Conservation (phyloP, 352 stramenopile genomes). For the Globisporangium carolinianum region DNA sequence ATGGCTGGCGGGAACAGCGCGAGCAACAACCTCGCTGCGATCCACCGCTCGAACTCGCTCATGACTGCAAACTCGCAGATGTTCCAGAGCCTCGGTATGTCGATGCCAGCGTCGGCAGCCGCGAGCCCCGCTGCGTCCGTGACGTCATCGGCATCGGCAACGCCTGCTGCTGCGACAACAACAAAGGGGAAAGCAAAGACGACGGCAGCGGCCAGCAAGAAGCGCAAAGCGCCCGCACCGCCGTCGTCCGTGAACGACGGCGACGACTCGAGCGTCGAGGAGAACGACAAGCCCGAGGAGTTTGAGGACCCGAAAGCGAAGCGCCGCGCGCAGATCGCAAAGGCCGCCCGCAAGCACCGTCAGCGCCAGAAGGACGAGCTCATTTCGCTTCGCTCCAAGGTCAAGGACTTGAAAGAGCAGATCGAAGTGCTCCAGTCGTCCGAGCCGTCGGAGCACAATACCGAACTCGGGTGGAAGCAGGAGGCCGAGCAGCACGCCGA, state of each 20-base stretch:
- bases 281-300: conserved; percentile 62
- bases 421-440: conserved; percentile 86
- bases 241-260: conserved; percentile 27
- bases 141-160: conserved; percentile 12
- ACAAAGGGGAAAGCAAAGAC: conserved; percentile 44
- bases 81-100: conserved; percentile 50
- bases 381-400: conserved; percentile 76
- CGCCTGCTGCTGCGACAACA: conserved; percentile 11
- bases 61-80: conserved; percentile 56
- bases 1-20: conserved; percentile 17
- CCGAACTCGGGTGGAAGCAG: conserved; percentile 85
- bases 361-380: conserved; percentile 87
- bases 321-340: conserved; percentile 82
- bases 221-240: conserved; percentile 54
- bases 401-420: conserved; percentile 87
- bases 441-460: conserved; percentile 86
- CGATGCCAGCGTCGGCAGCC: conserved; percentile 1
- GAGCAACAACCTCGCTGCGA: conserved; percentile 43
- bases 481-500: conserved; percentile 85
- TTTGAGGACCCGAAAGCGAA: conserved; percentile 85
- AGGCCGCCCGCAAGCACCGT: conserved; percentile 81
- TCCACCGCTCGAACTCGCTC: conserved; percentile 70
- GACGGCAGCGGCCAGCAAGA: conserved; percentile 46
- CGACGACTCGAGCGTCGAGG: conserved; percentile 39
- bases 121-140: conserved; percentile 14